Evolutionary conservation across 1,284 basidiomycete species (phyloP).

Genomic region (Cryptococcus neoformans): DNA sequence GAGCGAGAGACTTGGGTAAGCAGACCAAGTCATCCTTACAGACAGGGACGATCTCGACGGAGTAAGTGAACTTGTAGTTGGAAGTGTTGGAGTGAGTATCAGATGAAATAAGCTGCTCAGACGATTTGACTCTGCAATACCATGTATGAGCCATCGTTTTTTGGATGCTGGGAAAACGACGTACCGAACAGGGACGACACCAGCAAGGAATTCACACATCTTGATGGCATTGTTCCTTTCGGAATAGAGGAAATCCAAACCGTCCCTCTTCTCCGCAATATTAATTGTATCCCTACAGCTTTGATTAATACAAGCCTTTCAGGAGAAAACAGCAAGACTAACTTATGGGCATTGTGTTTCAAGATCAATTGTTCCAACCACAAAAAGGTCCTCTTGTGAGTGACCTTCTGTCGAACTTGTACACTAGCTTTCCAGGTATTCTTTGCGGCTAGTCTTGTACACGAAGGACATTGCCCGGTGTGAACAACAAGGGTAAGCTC

Average conservation of each 20-base stretch:
- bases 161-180: not conserved
- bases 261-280: conserved; percentile 89
- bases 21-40: conserved; percentile 98
- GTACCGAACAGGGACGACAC: conserved; percentile 79
- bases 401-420: conserved; percentile 95
- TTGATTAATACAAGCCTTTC: not conserved
- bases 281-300: conserved; percentile 82
- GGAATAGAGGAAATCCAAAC: conserved; percentile 95
- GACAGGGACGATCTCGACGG: conserved; percentile 92
- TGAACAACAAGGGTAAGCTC: conserved; percentile 96
- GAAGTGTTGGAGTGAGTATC: conserved; percentile 91
- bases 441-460: conserved; percentile 90
- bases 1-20: conserved; percentile 77
- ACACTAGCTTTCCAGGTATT: conserved; percentile 98
- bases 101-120: conserved; percentile 87
- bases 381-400: conserved; percentile 96
- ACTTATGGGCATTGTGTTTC: conserved; percentile 92
- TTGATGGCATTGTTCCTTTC: conserved; percentile 88
- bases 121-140: conserved; percentile 69
- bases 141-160: not conserved
- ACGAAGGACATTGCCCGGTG: conserved; percentile 93
- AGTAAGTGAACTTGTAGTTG: conserved; percentile 98
- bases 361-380: conserved; percentile 97
- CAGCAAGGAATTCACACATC: conserved; percentile 92
- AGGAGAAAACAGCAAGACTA: conserved; percentile 18